Conservation (phyloP, 495 filamentous ascomycete genomes). For the Letharia lupina region DNA sequence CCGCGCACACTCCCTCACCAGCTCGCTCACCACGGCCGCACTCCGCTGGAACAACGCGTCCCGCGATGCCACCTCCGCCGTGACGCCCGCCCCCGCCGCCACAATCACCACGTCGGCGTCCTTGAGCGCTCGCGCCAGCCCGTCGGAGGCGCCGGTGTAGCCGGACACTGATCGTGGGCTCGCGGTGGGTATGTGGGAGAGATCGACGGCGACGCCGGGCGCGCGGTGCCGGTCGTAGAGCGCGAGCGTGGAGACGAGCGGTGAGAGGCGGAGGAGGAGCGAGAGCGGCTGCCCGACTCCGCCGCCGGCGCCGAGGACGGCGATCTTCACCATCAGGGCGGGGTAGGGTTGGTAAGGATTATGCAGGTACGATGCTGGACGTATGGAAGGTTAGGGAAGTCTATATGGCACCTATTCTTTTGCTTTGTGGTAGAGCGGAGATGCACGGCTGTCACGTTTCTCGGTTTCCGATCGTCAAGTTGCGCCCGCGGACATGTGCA, state of each 20-base stretch:
- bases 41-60: not conserved
- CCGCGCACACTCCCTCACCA: not conserved
- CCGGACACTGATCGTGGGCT: too few relatives aligned
- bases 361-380: too few relatives aligned
- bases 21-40: not conserved
- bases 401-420: too few relatives aligned
- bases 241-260: not conserved
- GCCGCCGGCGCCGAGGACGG: not conserved
- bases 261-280: not conserved
- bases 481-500: too few relatives aligned
- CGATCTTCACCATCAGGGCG: too few relatives aligned
- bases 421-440: too few relatives aligned
- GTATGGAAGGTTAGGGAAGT: too few relatives aligned
- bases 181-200: not conserved
- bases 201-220: not conserved
- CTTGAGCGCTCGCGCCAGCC: not conserved
- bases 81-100: too few relatives aligned
- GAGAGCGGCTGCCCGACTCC: not conserved
- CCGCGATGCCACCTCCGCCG: not conserved
- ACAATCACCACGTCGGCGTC: not conserved
- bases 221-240: not conserved
- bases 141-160: not conserved
- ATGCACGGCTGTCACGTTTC: too few relatives aligned
- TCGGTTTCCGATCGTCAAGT: too few relatives aligned
- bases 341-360: too few relatives aligned